Percentiles rank a stretch among this genome's conserved stretches.
These are phyloP conservation scores for Euryodendron excelsum DNA, from an alignment of 148 eudicot species.

Conservation along the genomic window DNA sequence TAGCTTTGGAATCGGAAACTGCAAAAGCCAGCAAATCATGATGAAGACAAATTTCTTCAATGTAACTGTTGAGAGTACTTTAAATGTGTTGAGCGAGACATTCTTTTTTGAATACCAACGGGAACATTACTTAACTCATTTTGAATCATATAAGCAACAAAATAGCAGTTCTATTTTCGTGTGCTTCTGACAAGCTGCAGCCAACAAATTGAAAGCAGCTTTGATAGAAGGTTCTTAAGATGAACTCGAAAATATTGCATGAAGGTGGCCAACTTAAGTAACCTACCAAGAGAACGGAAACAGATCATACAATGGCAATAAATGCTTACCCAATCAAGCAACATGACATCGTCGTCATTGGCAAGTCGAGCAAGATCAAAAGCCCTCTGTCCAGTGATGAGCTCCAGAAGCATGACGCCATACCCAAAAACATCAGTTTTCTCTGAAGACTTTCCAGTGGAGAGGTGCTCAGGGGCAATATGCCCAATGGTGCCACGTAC, in stretches of 20 bases:
- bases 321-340: slow-evolving; percentile 64
- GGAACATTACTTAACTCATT: neutral
- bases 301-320: neutral
- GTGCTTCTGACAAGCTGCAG: neutral
- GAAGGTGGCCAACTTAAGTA: neutral
- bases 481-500: slow-evolving; percentile 69
- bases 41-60: neutral
- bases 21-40: neutral
- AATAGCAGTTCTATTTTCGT: neutral
- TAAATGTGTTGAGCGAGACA: neutral
- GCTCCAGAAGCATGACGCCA: slow-evolving; percentile 72
- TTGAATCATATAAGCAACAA: neutral
- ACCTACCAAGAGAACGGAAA: neutral
- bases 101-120: neutral
- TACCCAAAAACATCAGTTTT: slow-evolving; percentile 68
- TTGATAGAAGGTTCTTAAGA: neutral
- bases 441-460: slow-evolving; percentile 59
- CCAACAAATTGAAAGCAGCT: neutral
- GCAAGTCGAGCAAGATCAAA: slow-evolving; percentile 68
- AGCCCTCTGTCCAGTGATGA: slow-evolving; percentile 66
- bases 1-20: neutral
- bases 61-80: neutral
- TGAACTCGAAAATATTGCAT: neutral
- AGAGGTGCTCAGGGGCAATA: slow-evolving; percentile 63
- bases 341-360: slow-evolving; percentile 57